Evolutionary conservation across 2,329 filamentous ascomycete genomes (phyloP), one percentile per base, ranked within the genome.

Genomic region (Lachnellula suecica): DNA sequence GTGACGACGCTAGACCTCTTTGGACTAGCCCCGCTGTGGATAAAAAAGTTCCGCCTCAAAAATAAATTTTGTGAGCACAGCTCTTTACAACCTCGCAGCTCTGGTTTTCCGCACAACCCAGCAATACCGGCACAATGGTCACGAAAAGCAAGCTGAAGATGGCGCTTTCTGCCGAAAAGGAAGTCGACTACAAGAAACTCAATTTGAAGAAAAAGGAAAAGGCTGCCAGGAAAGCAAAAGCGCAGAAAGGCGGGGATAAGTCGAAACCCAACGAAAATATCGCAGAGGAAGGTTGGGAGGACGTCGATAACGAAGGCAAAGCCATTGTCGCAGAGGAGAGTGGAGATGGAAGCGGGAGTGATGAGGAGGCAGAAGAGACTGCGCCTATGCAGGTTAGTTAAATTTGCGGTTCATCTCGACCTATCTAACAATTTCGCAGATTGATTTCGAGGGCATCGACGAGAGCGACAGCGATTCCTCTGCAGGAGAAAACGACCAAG

Each of bases 401-500:
- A 19, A 29, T 24, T 47, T 8, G 10, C 9, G 34, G n/a, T 43
- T 20, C 10, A 24, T 31, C 31, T 25, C 25, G 11, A 17, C 4
- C 46, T 20, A 50, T 50, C 44, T 62, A 52, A 58, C 37, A 31
- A 24, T 43, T 15, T 47, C 17, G 34, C 61, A 79, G 74, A 67
- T 81, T 61, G 77, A 85, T 60, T 63, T 71, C 79, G 53, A 75
- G 11, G 80, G 72, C 44, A 71, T 86, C 60, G 77, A 86, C 66
- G 82, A 85, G 59, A 82, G 79, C 67, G 82, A 85, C 56, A 67
- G 83, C 82, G 64, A 73, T 72, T 60, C 77, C 71, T 55, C 76
- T 73, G 71, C 79, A 77, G 70, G 69, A 71, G 56, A 78, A 74
- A 66, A 70, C 46, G 59, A 71, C 31, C 66, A 70, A 41, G 69